Conservation (phyloP, 441 rosid species). For the Eutrema salsugineum region DNA sequence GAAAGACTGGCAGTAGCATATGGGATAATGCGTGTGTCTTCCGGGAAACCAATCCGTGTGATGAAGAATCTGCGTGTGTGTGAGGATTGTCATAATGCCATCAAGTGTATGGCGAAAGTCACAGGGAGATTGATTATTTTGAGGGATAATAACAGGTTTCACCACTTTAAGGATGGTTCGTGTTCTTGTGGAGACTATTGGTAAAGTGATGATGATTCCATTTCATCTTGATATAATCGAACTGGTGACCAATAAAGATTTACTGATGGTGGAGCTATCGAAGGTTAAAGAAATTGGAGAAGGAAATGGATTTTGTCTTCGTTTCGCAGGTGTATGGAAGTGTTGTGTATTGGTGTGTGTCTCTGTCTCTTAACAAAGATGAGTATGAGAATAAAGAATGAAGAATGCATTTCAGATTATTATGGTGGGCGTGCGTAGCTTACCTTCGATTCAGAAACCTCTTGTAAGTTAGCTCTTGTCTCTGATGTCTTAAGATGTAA, state of each 20-base stretch:
- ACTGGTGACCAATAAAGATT: neutral
- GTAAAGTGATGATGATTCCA: slow-evolving; percentile 29
- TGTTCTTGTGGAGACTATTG: slow-evolving; percentile 62
- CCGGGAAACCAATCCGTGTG: slow-evolving; percentile 51
- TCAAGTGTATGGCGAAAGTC: slow-evolving; percentile 45
- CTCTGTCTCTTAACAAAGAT: neutral
- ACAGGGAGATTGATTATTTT: slow-evolving; percentile 44
- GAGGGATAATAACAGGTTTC: slow-evolving; percentile 52
- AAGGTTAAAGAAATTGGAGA: neutral
- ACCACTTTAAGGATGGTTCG: slow-evolving; percentile 49
- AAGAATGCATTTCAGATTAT: neutral
- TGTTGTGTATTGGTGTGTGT: neutral
- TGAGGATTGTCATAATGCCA: slow-evolving; percentile 51
- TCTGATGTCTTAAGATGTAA: neutral
- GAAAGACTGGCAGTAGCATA: slow-evolving; percentile 52
- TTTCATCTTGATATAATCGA: neutral
- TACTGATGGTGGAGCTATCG: neutral
- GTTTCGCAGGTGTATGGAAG: neutral
- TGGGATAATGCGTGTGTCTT: slow-evolving; percentile 39
- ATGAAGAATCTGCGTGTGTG: slow-evolving; percentile 56
- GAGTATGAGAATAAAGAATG: neutral
- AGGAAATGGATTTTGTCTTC: neutral
- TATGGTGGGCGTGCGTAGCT: neutral
- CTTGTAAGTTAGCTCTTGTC: neutral
- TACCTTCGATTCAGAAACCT: neutral